A percentile compares a stretch with the other conserved stretches of the same genome.
Conservation (phyloP, 2,329 filamentous ascomycete genomes). For the Dendrostoma leiphaemia region DNA sequence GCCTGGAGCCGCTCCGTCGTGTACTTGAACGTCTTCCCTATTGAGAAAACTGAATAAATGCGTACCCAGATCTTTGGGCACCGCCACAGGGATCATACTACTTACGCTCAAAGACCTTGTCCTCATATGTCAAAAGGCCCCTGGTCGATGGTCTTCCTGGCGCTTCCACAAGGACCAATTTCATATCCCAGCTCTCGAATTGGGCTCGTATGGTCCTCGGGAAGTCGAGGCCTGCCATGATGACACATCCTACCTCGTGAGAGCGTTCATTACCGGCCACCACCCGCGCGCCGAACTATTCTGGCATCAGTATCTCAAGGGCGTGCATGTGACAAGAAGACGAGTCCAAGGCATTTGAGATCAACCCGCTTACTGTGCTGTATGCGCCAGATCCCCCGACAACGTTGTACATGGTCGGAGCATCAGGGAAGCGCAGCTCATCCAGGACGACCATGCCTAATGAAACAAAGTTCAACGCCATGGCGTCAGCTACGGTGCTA, state of each 20-base stretch:
- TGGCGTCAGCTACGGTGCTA: not conserved
- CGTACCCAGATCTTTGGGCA: not conserved
- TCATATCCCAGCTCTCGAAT: constrained; percentile 3
- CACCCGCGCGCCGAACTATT: constrained; percentile 25
- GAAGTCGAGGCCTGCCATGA: constrained; percentile 11
- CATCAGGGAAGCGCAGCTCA: constrained; percentile 29
- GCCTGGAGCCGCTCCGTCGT: constrained; percentile 21
- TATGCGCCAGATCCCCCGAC: constrained; percentile 33
- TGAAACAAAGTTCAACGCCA: constrained; percentile 26
- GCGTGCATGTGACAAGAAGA: no score
- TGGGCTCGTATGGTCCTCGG: not conserved
- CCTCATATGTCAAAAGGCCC: constrained; percentile 10
- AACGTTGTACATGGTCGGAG: constrained; percentile 24
- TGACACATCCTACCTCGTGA: not conserved
- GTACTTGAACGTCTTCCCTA: constrained; percentile 25
- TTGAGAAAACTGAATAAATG: no score
- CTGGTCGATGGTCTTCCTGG: constrained; percentile 3
- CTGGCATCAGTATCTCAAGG: constrained; percentile 7
- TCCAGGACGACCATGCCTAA: constrained; percentile 34
- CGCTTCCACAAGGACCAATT: not conserved
- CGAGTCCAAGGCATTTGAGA: no score
- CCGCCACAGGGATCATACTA: no score
- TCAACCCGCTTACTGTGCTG: constrained; percentile 20
- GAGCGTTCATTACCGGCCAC: not conserved
- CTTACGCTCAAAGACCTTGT: constrained; percentile 2